Evolutionary conservation across 306 rosid species (phyloP).

Genomic region (Quercus agrifolia): DNA sequence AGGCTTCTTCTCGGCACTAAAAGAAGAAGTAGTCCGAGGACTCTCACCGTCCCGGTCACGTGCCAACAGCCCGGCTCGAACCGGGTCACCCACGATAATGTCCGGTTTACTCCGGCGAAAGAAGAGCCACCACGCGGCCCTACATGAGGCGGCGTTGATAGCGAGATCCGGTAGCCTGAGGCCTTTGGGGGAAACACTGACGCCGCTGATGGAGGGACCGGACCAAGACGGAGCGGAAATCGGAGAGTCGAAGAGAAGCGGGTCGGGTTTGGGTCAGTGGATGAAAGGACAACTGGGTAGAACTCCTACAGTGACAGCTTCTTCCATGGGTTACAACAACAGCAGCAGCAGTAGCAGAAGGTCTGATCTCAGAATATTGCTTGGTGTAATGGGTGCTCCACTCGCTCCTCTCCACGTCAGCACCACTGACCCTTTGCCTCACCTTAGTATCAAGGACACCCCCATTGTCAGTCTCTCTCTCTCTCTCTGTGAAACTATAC

Average conservation of each 20-base stretch:
- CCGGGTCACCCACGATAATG: slow-evolving; percentile 52
- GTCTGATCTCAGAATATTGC: slow-evolving; percentile 91
- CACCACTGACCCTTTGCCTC: slow-evolving; percentile 80
- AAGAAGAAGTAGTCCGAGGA: slow-evolving; percentile 90
- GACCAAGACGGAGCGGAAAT: slow-evolving; percentile 64
- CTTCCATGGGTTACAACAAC: slow-evolving; percentile 14
- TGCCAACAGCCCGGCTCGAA: slow-evolving; percentile 57
- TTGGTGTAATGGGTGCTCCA: slow-evolving; percentile 97
- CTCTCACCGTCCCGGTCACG: slow-evolving; percentile 90
- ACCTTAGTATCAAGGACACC: slow-evolving; percentile 86
- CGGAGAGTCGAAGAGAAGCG: slow-evolving; percentile 63
- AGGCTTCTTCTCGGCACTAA: slow-evolving; percentile 83
- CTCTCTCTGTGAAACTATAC: not conserved
- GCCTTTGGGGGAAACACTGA: slow-evolving; percentile 66
- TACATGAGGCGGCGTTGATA: slow-evolving; percentile 27
- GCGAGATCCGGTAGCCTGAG: slow-evolving; percentile 83
- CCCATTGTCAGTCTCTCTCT: slow-evolving; percentile 69
- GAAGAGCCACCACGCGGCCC: slow-evolving; percentile 27
- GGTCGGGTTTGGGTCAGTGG: slow-evolving; percentile 89
- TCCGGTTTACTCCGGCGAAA: slow-evolving; percentile 56
- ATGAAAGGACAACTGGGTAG: slow-evolving; percentile 83
- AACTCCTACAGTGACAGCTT: slow-evolving; percentile 55
- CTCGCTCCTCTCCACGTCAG: slow-evolving; percentile 85
- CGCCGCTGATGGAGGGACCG: slow-evolving; percentile 87
- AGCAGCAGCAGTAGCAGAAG: not conserved